These are phyloP conservation scores for Ophiostoma sp. DNA, from an alignment of 2,329 filamentous ascomycete species.

Conservation along the genomic window DNA sequence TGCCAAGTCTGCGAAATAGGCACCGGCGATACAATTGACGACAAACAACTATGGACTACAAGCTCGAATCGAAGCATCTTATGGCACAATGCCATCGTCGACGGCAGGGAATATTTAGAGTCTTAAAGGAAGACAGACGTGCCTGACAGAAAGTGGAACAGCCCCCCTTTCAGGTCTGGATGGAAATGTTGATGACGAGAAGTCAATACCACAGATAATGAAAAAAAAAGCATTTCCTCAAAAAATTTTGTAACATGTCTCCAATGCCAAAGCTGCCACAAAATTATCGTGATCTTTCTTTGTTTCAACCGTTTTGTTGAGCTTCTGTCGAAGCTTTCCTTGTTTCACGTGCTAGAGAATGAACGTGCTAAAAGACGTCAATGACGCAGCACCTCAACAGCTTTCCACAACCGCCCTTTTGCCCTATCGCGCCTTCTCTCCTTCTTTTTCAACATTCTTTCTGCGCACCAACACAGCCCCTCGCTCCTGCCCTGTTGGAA, in stretches of 20 bases:
- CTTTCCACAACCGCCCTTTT: too few species aligned
- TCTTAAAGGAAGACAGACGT: neutral
- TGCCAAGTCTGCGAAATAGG: slow-evolving; percentile 46
- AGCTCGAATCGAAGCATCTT: neutral
- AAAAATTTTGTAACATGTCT: neutral
- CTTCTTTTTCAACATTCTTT: neutral
- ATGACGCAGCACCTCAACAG: slow-evolving; percentile 11
- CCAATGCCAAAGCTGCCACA: neutral
- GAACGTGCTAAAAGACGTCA: slow-evolving; percentile 4
- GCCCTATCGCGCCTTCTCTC: neutral
- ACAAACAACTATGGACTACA: neutral
- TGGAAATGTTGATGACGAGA: neutral
- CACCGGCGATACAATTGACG: neutral
- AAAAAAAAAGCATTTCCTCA: neutral
- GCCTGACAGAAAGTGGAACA: neutral
- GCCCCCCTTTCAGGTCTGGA: neutral
- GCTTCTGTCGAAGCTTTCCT: neutral
- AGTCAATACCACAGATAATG: neutral
- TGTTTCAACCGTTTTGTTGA: neutral
- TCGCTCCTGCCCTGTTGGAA: neutral
- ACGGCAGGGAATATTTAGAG: neutral
- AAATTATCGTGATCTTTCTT: neutral
- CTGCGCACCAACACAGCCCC: slow-evolving; percentile 11
- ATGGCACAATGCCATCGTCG: neutral
- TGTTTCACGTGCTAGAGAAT: neutral